phyloP scores from a whole-genome alignment of 371 early-diverging fungal genomes.

The Mycotypha africana region DNA sequence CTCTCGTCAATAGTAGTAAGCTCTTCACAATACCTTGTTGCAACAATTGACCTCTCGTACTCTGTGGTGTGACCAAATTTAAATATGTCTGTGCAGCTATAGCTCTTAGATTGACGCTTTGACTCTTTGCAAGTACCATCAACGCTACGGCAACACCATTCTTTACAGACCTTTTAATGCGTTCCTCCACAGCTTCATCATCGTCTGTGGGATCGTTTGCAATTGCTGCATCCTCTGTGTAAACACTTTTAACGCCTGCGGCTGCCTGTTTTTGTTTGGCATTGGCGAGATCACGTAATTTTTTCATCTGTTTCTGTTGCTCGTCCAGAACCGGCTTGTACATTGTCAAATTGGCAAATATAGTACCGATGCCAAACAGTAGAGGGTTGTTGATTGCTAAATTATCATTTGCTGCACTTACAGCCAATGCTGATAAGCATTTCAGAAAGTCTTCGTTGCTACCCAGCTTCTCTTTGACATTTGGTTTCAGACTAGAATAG shows the following conservation, averaged over 20 bases:
- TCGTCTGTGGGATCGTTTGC: conserved; percentile 48
- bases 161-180: conserved; percentile 48
- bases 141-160: conserved; percentile 57
- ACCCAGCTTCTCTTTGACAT: conserved; percentile 58
- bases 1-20: conserved; percentile 47
- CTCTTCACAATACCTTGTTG: conserved; percentile 78
- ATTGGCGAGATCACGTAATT: conserved; percentile 65
- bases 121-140: conserved; percentile 47
- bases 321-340: conserved; percentile 65
- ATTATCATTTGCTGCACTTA: conserved; percentile 30
- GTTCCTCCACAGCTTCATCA: conserved; percentile 56
- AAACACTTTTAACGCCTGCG: conserved; percentile 34
- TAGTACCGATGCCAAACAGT: conserved; percentile 65
- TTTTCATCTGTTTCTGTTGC: conserved; percentile 77
- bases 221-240: conserved; percentile 48
- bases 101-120: conserved; percentile 53
- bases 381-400: conserved; percentile 35
- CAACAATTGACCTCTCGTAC: conserved; percentile 69
- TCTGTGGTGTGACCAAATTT: conserved; percentile 65
- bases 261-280: conserved; percentile 22
- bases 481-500: conserved; percentile 58
- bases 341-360: conserved; percentile 66
- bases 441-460: conserved; percentile 53
- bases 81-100: conserved; percentile 65
- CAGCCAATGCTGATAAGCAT: conserved; percentile 44